Conservation (phyloP, 1,139 yeast genomes). For the Sugiyamaella japonica region DNA sequence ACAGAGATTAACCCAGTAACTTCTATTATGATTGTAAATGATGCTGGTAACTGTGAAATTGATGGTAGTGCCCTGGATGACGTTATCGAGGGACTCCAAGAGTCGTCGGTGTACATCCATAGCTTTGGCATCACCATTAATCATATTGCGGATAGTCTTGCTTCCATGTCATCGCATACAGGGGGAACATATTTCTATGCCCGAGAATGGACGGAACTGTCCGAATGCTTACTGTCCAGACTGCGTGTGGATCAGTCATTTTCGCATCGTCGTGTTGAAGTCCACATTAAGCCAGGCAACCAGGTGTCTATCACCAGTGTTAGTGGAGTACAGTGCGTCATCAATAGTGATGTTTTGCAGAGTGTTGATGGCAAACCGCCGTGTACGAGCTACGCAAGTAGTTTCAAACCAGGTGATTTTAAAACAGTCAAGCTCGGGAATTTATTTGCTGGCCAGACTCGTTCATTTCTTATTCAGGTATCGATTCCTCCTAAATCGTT, state of each 20-base stretch:
- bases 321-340: slow-evolving; percentile 19
- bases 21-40: slow-evolving; percentile 22
- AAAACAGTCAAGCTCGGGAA: slow-evolving; percentile 25
- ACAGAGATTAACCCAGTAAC: slow-evolving; percentile 21
- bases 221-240: slow-evolving; percentile 18
- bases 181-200: slow-evolving; percentile 24
- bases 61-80: background rate
- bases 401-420: slow-evolving; percentile 18
- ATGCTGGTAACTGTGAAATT: slow-evolving; percentile 12
- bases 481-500: slow-evolving; percentile 15
- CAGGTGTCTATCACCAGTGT: slow-evolving; percentile 22
- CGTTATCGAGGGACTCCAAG: slow-evolving; percentile 1
- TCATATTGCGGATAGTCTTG: slow-evolving; percentile 23
- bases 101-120: slow-evolving; percentile 18
- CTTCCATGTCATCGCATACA: slow-evolving; percentile 16
- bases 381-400: background rate
- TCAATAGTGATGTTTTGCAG: slow-evolving; percentile 18
- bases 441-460: slow-evolving; percentile 27
- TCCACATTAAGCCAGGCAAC: slow-evolving; percentile 23
- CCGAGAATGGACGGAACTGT: slow-evolving; percentile 22
- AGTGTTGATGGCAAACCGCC: slow-evolving; percentile 16
- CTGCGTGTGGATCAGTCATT: slow-evolving; percentile 20
- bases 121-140: slow-evolving; percentile 24
- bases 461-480: slow-evolving; percentile 28
- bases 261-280: slow-evolving; percentile 23